These are phyloP conservation scores for Iberis pinnata DNA, from an alignment of 345 rosid genomes.

Conservation along the genomic window DNA sequence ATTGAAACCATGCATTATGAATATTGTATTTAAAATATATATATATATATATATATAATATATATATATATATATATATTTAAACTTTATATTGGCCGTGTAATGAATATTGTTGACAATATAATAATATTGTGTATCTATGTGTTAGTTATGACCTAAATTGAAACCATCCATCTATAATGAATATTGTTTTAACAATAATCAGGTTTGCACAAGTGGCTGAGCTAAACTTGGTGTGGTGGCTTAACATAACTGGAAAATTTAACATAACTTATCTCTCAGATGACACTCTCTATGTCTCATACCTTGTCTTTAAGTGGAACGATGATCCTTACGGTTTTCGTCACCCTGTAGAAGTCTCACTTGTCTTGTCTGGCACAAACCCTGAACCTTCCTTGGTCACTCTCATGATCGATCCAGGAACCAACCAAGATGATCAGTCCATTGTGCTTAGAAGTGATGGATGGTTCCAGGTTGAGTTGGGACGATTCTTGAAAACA, in stretches of 20 bases:
- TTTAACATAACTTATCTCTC: slow-evolving; percentile 27
- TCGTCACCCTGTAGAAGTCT: slow-evolving; percentile 21
- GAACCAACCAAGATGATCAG: neutral
- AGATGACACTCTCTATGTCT: slow-evolving; percentile 43
- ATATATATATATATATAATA: too few species aligned
- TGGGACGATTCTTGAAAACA: slow-evolving; percentile 35
- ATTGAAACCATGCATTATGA: too few species aligned
- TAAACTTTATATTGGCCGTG: too few species aligned
- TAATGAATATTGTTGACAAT: too few species aligned
- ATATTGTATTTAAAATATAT: too few species aligned
- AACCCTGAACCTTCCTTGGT: slow-evolving; percentile 20
- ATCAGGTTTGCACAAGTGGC: slow-evolving; percentile 49
- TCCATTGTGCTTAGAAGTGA: slow-evolving; percentile 27
- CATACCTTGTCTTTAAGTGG: slow-evolving; percentile 39
- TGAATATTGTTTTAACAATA: neutral
- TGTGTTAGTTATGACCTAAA: too few species aligned
- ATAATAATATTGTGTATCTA: too few species aligned
- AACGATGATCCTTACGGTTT: slow-evolving; percentile 38
- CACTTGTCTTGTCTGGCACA: slow-evolving; percentile 12
- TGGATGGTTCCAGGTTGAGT: slow-evolving; percentile 37
- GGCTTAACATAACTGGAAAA: slow-evolving; percentile 43
- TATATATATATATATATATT: too few species aligned
- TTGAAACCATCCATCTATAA: too few species aligned
- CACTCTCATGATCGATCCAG: slow-evolving; percentile 10
- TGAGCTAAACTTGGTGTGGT: slow-evolving; percentile 29